Evolutionary conservation across 257 asterid species (phyloP), one percentile per base, ranked within the genome.

Genomic region (Verbena officinalis): DNA sequence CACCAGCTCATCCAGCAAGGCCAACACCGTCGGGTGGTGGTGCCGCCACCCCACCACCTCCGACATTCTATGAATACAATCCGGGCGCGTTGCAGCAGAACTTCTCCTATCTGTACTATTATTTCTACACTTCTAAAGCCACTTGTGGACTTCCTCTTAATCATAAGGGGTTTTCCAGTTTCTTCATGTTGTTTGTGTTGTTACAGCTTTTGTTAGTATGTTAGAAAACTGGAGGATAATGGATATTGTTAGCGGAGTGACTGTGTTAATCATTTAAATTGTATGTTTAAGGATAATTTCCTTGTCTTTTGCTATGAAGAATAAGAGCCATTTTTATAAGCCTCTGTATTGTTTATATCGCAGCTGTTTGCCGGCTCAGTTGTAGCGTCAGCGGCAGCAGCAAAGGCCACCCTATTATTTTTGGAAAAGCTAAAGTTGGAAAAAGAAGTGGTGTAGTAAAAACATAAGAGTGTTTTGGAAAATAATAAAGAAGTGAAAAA

Each of bases 31-130:
- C 65, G 4, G 16, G 9, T 13, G 50, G 31, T 27, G 38, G n/a
- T 44, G 53, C 55, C 45, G 53, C 55, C 4, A 17, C 31, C 24
- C 71, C 62, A 1, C 65, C 76, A 14, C 76, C 77, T 30, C 38
- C 62, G 1, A 59, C 7, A 21, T 45, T 55, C 14, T 54, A 66
- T 9, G 63, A 15, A 1, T 55, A 17, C 56, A 38, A 9, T 36
- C 73, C 77, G 1, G 67, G 60, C 50, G 57, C 38, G 62, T 30
- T 73, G 69, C 73, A 73, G 65, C 69, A 73, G 65, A 73, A 73
- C 17, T 59, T 59, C 52, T 65, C 77, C 4, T n/a, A 72, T 19
- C 77, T 73, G 7, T 59, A 72, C 60, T 73, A 66, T 40, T 73
- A 73, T 34, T 73, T 73, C 64, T 59, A 65, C 73, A 16, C 73